Percentiles rank a stretch among this genome's conserved stretches.
These are phyloP conservation scores for Pelagomonas calceolata DNA, from an alignment of 108 stramenopile genomes.

Conservation along the genomic window DNA sequence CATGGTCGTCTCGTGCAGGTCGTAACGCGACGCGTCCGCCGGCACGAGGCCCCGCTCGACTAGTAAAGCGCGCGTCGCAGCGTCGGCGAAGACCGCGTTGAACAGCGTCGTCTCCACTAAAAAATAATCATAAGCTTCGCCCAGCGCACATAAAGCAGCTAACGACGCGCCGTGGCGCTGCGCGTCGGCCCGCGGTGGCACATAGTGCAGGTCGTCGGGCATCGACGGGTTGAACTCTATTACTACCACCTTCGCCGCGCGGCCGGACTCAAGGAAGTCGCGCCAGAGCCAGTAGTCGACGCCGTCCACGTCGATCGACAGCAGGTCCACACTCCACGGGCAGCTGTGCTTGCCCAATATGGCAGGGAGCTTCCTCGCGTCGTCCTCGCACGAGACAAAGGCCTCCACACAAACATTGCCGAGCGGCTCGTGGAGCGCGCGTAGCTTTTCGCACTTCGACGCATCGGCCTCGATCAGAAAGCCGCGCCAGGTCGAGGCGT, in stretches of 20 bases:
- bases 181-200: conserved; percentile 41
- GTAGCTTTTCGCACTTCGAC: conserved; percentile 36
- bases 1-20: conserved; percentile 55
- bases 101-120: conserved; percentile 61
- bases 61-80: no score
- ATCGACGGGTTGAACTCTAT: conserved; percentile 73
- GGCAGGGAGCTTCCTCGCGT: conserved; percentile 19
- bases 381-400: conserved; percentile 25
- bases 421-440: conserved; percentile 36
- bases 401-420: conserved; percentile 39
- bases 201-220: conserved; percentile 58
- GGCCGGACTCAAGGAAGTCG: conserved; percentile 23
- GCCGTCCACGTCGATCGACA: conserved; percentile 68
- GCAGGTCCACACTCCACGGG: conserved; percentile 49
- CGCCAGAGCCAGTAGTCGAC: conserved; percentile 60
- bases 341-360: conserved; percentile 24
- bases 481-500: conserved; percentile 39
- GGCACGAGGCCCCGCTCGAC: conserved; percentile 15
- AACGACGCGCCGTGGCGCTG: conserved; percentile 59
- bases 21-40: conserved; percentile 48
- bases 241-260: conserved; percentile 50
- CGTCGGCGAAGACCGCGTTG: conserved; percentile 46
- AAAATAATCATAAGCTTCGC: conserved; percentile 32
- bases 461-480: conserved; percentile 63
- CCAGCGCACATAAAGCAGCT: conserved; percentile 57